A percentile compares a stretch with the other conserved stretches of the same genome.
Conservation (phyloP, 768 basidiomycete genomes). For the Lactarius sanguifluus region DNA sequence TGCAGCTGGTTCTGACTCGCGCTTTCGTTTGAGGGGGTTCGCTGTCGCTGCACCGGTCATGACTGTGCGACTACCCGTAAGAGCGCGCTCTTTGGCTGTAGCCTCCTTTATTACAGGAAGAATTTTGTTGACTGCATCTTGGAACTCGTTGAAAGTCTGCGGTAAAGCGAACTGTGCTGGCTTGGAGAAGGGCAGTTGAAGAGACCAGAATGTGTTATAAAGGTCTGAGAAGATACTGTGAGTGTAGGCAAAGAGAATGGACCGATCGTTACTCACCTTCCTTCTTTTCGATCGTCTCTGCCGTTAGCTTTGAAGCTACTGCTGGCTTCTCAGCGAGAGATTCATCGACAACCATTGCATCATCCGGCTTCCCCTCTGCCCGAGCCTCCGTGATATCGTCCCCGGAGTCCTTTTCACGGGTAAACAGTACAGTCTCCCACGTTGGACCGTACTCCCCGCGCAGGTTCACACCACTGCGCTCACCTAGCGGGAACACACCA, state of each 20-base stretch:
- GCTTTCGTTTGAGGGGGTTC: slow-evolving; percentile 59
- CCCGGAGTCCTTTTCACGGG: slow-evolving; percentile 35
- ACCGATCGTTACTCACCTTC: slow-evolving; percentile 45
- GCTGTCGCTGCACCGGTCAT: slow-evolving; percentile 35
- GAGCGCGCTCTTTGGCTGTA: slow-evolving; percentile 81
- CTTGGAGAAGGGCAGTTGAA: slow-evolving; percentile 82
- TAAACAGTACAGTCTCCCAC: slow-evolving; percentile 65
- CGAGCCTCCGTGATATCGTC: slow-evolving; percentile 36
- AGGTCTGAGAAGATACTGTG: slow-evolving; percentile 50
- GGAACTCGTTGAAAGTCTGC: slow-evolving; percentile 61
- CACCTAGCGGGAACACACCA: slow-evolving; percentile 81
- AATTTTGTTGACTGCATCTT: slow-evolving; percentile 66
- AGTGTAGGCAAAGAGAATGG: not conserved
- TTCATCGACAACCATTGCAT: slow-evolving; percentile 66
- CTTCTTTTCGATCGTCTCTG: slow-evolving; percentile 54
- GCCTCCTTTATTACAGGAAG: slow-evolving; percentile 82
- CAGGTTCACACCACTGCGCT: slow-evolving; percentile 89
- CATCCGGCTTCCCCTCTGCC: slow-evolving; percentile 37
- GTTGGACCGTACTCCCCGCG: slow-evolving; percentile 81
- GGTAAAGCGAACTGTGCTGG: slow-evolving; percentile 66
- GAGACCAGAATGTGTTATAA: slow-evolving; percentile 86
- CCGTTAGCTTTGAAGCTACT: slow-evolving; percentile 24
- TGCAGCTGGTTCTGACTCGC: slow-evolving; percentile 51
- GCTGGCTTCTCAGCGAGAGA: slow-evolving; percentile 29
- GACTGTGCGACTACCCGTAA: slow-evolving; percentile 71